Conservation (phyloP, 305 asterid genomes). For the Petunia hybrid region DNA sequence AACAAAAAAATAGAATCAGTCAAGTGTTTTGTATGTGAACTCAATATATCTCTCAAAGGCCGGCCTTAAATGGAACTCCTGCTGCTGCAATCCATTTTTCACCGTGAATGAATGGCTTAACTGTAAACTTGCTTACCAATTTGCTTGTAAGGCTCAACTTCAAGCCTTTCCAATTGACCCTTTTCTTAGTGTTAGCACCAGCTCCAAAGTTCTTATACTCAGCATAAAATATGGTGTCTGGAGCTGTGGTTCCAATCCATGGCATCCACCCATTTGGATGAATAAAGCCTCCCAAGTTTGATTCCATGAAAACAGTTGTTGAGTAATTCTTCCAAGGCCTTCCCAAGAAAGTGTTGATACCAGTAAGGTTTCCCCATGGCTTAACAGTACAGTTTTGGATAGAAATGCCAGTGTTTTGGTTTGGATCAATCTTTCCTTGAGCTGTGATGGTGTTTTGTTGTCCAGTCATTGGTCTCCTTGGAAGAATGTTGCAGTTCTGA, state of each 20-base stretch:
- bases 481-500: constrained; percentile 68
- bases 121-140: constrained; percentile 60
- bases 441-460: constrained; percentile 81
- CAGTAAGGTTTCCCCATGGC: constrained; percentile 61
- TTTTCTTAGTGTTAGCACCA: constrained; percentile 61
- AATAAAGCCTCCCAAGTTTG: constrained; percentile 49
- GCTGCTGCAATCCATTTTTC: constrained; percentile 64
- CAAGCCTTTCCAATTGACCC: constrained; percentile 77
- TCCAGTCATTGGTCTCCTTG: constrained; percentile 66
- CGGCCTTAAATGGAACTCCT: constrained; percentile 54
- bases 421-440: constrained; percentile 76
- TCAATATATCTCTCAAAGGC: constrained; percentile 46
- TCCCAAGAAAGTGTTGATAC: constrained; percentile 62
- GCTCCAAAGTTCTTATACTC: constrained; percentile 64
- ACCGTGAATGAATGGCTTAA: constrained; percentile 56
- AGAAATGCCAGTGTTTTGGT: constrained; percentile 78
- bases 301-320: constrained; percentile 58
- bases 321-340: constrained; percentile 86
- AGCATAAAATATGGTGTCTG: constrained; percentile 63
- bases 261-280: constrained; percentile 74
- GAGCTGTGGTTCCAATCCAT: constrained; percentile 71
- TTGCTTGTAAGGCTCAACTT: constrained; percentile 49
- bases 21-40: neutral
- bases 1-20: neutral
- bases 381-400: constrained; percentile 66